Evolutionary conservation across 331 rosid species (phyloP), one percentile per base, ranked within the genome.

Genomic region (Phaseolus coccineus): DNA sequence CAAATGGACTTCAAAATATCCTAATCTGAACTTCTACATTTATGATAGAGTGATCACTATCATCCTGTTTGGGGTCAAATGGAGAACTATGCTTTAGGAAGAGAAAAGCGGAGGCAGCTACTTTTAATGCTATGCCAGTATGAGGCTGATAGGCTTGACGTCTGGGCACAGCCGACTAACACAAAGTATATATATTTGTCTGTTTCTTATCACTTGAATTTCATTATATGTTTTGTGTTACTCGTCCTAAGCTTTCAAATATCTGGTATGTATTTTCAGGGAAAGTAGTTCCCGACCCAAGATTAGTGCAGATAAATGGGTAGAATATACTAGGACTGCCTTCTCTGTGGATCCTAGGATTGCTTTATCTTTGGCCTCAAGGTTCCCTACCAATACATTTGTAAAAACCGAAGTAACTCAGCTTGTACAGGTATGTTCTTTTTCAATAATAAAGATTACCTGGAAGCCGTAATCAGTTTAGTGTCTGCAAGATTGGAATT

Each of bases 1-100:
- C 33, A 33, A 55, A 58, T 67, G 65, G 47, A 55, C 30, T 78
- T 66, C 13, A 39, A 80, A 72, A 80, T 75, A 42, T 80, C 77
- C 73, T 69, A 64, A 64, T 19, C 28, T 3, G 5, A 37, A 73
- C 44, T 58, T 79, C 71, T 81, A 66, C 79, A 63, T 77, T 9
- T 81, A 58, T 80, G 73, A 24, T 91, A 96, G 99, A 88, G 80
- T 37, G 88, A 86, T 77, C 94, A 85, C 59, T 61, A 76, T 85
- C 99, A 96, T 81, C 99, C 99, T 66, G 96, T 96, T 61, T 96
- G 99, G 99, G 99, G 99, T 67, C 94, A 89, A 87, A 86, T 93
- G 88, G 98, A 91, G 76, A 93, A 89, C 89, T 93, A 91, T 81
- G 86, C 91, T 79, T 78, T 74, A 25, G 99, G 91, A 76, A 90